Base-by-base conservation (phyloP, 1,139 yeast genomes). In the Taphrina flavorubra region DNA sequence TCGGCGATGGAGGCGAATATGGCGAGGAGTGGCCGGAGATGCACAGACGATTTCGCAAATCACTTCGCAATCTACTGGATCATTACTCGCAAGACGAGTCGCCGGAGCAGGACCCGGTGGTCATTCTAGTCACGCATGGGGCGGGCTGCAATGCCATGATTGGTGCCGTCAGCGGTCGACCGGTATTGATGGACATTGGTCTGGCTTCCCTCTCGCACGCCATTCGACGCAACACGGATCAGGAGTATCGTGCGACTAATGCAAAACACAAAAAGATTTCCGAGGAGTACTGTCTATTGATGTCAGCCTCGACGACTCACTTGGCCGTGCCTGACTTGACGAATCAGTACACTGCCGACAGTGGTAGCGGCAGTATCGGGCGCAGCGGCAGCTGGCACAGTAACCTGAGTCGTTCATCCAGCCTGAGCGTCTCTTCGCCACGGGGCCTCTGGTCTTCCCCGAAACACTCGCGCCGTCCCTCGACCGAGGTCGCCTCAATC, bases 141-240 rank as follows among this genome's bases (percentile, higher is more conserved):
- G 81, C 82, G 2, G 78, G 80, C 0, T 78, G 81, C 71, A 79
- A 79, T 64, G 77, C 81, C 10, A 71, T 79, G 65, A 72, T 79
- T 40, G 80, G 80, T 11, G 74, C 74, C 16, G 68, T 79, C 34
- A 70, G 75, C 8, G 74, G 76, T 49, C 72, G 72, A 65, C 81
- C 81, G 6, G 72, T 78, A 53, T 73, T 79, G 49, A 72, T 74
- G 20, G 74, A 76, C 39, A 73, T 79, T 40, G 77, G 76, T 1
- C 71, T 78, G 20, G 79, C 79, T 7, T 73, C 77, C 51, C 73
- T 74, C 67, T 75, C 78, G 2, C 72, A 78, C 31, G 75, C 75
- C 14, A 76, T 73, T 37, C 74, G 71, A 13, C 71, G 70, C n/a
- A 61, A 34, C 3, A 11, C 42, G 25, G 40, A 34, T n/a, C 36